phyloP scores from a whole-genome alignment of 768 basidiomycete genomes.

The Auricularia cornea region DNA sequence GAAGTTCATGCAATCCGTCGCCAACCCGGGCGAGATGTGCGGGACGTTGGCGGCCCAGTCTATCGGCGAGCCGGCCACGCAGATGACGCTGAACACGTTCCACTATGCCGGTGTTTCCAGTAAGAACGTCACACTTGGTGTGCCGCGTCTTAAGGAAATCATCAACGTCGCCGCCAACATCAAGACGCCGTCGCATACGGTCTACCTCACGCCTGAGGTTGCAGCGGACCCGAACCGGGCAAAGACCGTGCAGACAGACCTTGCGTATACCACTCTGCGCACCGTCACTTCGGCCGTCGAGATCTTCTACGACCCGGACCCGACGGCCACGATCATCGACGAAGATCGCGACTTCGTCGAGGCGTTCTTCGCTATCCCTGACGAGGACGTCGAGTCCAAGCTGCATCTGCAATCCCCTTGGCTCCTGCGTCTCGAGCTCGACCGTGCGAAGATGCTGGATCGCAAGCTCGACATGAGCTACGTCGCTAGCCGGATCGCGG shows the following conservation, averaged over 20 bases:
- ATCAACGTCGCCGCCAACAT: constrained; percentile 99
- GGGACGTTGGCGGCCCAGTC: constrained; percentile 97
- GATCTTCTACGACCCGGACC: constrained; percentile 97
- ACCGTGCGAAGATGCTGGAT: constrained; percentile 96
- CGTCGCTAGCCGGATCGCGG: constrained; percentile 87
- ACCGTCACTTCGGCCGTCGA: constrained; percentile 94
- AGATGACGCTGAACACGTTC: constrained; percentile 99
- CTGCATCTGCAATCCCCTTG: constrained; percentile 91
- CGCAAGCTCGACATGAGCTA: constrained; percentile 92
- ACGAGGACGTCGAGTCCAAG: constrained; percentile 89
- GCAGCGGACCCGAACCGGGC: constrained; percentile 54
- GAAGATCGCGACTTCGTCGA: constrained; percentile 95
- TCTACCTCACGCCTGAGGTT: constrained; percentile 73
- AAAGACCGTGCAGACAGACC: constrained; percentile 86
- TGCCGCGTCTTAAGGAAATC: constrained; percentile 97
- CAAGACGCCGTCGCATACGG: constrained; percentile 94
- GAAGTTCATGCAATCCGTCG: constrained; percentile 89
- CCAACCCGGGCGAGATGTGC: constrained; percentile 97
- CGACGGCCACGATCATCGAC: constrained; percentile 86
- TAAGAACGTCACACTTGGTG: constrained; percentile 99
- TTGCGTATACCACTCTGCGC: constrained; percentile 87
- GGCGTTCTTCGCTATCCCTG: constrained; percentile 98
- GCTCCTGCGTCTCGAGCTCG: constrained; percentile 93
- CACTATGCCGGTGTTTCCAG: constrained; percentile 99
- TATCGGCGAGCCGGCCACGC: constrained; percentile 98